These are phyloP conservation scores for Metarhizium humberi DNA, from an alignment of 2,329 filamentous ascomycete genomes.

Conservation along the genomic window DNA sequence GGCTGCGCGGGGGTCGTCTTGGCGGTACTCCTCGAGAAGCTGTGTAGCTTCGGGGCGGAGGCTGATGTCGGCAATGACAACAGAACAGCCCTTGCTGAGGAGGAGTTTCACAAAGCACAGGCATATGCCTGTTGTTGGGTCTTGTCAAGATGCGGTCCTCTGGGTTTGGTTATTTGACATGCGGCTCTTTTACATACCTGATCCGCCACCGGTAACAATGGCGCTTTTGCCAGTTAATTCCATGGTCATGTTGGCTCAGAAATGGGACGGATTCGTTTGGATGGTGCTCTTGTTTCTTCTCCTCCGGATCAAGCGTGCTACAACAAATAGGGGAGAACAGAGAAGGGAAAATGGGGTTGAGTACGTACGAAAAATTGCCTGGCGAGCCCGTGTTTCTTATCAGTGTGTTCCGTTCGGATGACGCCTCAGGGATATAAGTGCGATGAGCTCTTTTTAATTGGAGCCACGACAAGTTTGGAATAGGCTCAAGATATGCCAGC, in stretches of 20 bases:
- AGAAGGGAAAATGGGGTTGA: too few species aligned
- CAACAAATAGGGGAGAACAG: background rate
- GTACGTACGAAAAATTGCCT: too few species aligned
- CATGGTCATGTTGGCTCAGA: background rate
- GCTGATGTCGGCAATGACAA: slow-evolving; percentile 33
- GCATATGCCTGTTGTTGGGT: slow-evolving; percentile 30
- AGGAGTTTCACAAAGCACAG: slow-evolving; percentile 34
- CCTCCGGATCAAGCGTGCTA: background rate
- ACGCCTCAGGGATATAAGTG: too few species aligned
- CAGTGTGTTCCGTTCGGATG: too few species aligned
- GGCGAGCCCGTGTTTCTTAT: too few species aligned
- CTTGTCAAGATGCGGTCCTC: background rate
- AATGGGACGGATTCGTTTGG: too few species aligned
- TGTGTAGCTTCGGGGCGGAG: slow-evolving; percentile 25
- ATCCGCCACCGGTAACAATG: slow-evolving; percentile 23
- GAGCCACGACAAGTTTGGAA: too few species aligned
- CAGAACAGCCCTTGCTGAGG: slow-evolving; percentile 31
- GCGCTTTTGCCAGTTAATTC: slow-evolving; percentile 19
- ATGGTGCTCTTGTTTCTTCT: background rate
- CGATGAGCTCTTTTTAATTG: too few species aligned
- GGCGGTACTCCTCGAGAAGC: slow-evolving; percentile 21
- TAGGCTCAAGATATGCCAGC: too few species aligned
- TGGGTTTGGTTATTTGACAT: background rate
- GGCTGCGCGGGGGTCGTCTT: slow-evolving; percentile 7
- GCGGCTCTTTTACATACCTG: slow-evolving; percentile 7